These are phyloP conservation scores for Malassezia globosa DNA, from an alignment of 1,284 basidiomycete species.

Conservation along the genomic window DNA sequence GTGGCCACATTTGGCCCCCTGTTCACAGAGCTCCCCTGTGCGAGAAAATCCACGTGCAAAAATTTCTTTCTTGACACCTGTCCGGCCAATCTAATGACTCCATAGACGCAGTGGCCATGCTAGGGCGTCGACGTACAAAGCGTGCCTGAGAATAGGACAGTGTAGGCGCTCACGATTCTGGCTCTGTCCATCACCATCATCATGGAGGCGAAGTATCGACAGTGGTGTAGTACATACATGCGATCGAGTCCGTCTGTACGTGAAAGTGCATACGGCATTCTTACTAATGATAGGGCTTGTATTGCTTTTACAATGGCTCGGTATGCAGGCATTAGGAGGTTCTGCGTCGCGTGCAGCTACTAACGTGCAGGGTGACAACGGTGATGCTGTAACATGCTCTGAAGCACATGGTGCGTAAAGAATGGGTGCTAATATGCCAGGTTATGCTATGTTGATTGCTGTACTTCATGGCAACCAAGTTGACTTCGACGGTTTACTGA, in stretches of 20 bases:
- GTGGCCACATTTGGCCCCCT: no score
- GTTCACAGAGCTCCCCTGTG: no score
- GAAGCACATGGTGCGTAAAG: slow-evolving; percentile 28
- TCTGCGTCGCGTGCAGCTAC: no score
- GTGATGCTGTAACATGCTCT: slow-evolving; percentile 39
- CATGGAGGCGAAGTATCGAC: slow-evolving; percentile 12
- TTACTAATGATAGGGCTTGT: slow-evolving; percentile 18
- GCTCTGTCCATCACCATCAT: background rate
- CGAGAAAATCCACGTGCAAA: no score
- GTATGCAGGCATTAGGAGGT: slow-evolving; percentile 2
- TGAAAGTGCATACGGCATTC: background rate
- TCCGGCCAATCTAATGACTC: no score
- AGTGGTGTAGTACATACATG: slow-evolving; percentile 17
- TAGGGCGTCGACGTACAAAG: no score
- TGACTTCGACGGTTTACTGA: slow-evolving; percentile 33
- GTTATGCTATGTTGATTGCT: slow-evolving; percentile 40
- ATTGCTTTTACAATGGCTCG: slow-evolving; percentile 34
- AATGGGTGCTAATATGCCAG: background rate
- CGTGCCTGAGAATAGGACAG: no score
- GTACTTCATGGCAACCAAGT: slow-evolving; percentile 28
- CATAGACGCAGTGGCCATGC: no score
- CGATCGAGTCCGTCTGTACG: slow-evolving; percentile 8
- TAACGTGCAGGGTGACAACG: slow-evolving; percentile 22
- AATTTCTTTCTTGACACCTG: no score
- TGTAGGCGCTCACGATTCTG: no score